Evolutionary conservation across 768 basidiomycete genomes (phyloP).

Genomic region (Termitomyces sp.): DNA sequence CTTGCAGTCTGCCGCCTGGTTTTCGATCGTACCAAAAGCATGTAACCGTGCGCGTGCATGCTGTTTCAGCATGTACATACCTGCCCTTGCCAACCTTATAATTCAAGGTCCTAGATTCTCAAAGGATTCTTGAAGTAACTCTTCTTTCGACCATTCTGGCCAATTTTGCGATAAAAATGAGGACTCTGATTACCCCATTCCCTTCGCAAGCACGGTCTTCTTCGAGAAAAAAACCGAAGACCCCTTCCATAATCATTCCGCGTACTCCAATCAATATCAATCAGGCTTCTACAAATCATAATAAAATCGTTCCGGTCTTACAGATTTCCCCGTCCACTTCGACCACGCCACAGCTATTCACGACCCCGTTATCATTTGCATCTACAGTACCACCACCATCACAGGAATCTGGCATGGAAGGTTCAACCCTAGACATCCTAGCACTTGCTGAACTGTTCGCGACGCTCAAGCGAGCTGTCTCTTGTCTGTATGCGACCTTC

Average conservation of each 20-base stretch:
- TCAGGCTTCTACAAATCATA: not conserved
- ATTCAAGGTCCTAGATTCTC: not conserved
- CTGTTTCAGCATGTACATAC: not conserved
- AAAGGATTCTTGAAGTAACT: not conserved
- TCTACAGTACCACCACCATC: not conserved
- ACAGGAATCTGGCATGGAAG: not conserved
- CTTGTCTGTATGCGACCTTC: constrained; percentile 37
- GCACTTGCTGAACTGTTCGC: constrained; percentile 41
- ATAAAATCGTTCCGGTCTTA: not conserved
- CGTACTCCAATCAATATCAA: constrained; percentile 10
- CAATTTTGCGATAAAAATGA: not conserved
- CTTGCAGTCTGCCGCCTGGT: not conserved
- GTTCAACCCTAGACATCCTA: constrained; percentile 30
- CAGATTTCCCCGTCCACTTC: constrained; percentile 3
- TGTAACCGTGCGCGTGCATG: not conserved
- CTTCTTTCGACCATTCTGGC: not conserved
- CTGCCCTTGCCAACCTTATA: not conserved
- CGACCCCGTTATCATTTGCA: not conserved
- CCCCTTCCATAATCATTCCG: constrained; percentile 24
- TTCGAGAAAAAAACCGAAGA: constrained; percentile 13
- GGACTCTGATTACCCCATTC: constrained; percentile 5
- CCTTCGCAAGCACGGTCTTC: constrained; percentile 2
- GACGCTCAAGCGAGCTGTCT: constrained; percentile 41
- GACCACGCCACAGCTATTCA: constrained; percentile 3
- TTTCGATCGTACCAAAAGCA: not conserved